A percentile compares a stretch with the other conserved stretches of the same genome.
phyloP scores from a whole-genome alignment of 2,329 filamentous ascomycete species.

The Phaeomoniella chlamydospora region DNA sequence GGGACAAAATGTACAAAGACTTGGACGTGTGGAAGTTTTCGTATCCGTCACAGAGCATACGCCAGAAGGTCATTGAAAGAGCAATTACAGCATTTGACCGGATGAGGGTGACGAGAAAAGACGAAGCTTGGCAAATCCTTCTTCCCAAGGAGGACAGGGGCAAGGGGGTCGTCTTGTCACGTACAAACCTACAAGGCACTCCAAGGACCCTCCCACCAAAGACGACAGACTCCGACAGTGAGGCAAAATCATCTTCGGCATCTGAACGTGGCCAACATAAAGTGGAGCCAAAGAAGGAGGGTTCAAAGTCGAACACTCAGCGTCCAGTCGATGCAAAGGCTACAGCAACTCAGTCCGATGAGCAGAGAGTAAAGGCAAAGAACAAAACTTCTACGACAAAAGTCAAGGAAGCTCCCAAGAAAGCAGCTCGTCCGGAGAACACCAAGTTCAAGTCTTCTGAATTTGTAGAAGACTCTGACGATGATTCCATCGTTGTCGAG shows the following conservation, averaged over 20 bases:
- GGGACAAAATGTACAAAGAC: slow-evolving; percentile 45
- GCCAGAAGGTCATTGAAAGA: slow-evolving; percentile 45
- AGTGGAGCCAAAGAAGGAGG: slow-evolving; percentile 2
- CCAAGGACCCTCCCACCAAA: neutral
- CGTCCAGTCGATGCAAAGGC: slow-evolving; percentile 5
- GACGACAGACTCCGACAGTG: neutral
- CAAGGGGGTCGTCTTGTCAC: slow-evolving; percentile 46
- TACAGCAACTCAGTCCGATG: slow-evolving; percentile 16
- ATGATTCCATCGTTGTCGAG: slow-evolving; percentile 28
- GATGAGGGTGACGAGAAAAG: slow-evolving; percentile 41
- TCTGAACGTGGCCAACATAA: slow-evolving; percentile 1
- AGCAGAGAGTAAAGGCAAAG: slow-evolving; percentile 29
- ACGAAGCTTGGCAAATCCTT: slow-evolving; percentile 48
- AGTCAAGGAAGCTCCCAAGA: slow-evolving; percentile 17
- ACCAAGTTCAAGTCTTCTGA: slow-evolving; percentile 38
- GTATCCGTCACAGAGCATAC: slow-evolving; percentile 39
- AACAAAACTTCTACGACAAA: slow-evolving; percentile 27
- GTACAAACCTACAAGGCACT: slow-evolving; percentile 31
- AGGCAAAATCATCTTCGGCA: neutral
- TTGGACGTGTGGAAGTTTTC: slow-evolving; percentile 47
- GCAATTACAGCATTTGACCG: slow-evolving; percentile 50
- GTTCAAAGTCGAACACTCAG: slow-evolving; percentile 7
- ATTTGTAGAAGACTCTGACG: slow-evolving; percentile 37
- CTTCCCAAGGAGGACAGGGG: slow-evolving; percentile 45
- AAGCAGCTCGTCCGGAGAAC: slow-evolving; percentile 13